These are phyloP conservation scores for Bipolaris bicolor DNA, from an alignment of 2,329 filamentous ascomycete genomes.

Conservation along the genomic window DNA sequence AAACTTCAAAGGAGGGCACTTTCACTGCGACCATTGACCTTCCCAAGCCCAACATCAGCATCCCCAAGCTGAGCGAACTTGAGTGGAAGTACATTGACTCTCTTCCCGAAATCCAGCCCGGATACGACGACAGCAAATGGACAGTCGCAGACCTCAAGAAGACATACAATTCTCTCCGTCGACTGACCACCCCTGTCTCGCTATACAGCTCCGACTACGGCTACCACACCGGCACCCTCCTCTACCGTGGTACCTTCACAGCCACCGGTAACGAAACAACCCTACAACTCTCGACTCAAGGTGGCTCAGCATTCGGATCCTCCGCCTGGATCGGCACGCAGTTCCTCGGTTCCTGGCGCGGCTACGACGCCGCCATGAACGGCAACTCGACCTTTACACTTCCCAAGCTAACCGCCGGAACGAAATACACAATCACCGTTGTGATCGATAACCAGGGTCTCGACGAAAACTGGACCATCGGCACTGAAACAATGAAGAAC, in stretches of 20 bases:
- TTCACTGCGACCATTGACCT: constrained; percentile 62
- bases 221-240: constrained; percentile 70
- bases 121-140: constrained; percentile 75
- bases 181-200: constrained; percentile 65
- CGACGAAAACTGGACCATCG: constrained; percentile 67
- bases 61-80: constrained; percentile 65
- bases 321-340: constrained; percentile 69
- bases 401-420: constrained; percentile 58
- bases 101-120: constrained; percentile 69
- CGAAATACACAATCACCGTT: constrained; percentile 68
- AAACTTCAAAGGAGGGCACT: constrained; percentile 52
- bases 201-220: constrained; percentile 76
- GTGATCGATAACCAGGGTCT: constrained; percentile 76
- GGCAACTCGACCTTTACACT: constrained; percentile 65
- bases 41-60: constrained; percentile 54
- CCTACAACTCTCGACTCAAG: constrained; percentile 66
- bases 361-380: constrained; percentile 57
- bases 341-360: constrained; percentile 69
- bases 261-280: constrained; percentile 65
- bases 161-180: constrained; percentile 65
- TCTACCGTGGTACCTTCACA: constrained; percentile 74
- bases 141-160: constrained; percentile 61
- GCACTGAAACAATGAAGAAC: constrained; percentile 62
- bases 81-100: constrained; percentile 74
- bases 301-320: constrained; percentile 70